Base-by-base conservation (phyloP, 1,139 yeast genomes). In the Suhomyces yuchorum region DNA sequence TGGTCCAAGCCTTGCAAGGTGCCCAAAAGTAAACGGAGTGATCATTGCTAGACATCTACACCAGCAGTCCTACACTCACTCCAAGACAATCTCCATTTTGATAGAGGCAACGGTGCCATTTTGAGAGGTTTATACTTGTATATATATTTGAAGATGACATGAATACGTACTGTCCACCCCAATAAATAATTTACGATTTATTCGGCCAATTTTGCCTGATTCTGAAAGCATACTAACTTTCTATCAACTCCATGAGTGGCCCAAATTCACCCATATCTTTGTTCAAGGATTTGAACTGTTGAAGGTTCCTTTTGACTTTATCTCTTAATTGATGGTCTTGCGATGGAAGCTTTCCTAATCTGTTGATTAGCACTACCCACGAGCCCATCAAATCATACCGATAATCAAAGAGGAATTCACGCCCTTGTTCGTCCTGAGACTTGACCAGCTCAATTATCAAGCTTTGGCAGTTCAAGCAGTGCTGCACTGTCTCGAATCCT, bases 1-100 rank as follows among this genome's bases (percentile, higher is more conserved):
- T 92, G 40, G 96, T 91, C 20, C 84, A 86, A 59, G 82, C 72
- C 12, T 67, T 71, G 47, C 75, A 71, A 56, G 68, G 70, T n/a
- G 61, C 66, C 40, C 71, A 65, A 51, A 58, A 56, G 50, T 62
- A 51, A 42, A n/a, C n/a, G n/a, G n/a, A n/a, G n/a, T n/a, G n/a
- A n/a, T n/a, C n/a, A n/a, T n/a, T n/a, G 4, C 30, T 11, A 11
- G 5, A 11, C n/a, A 26, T 26, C 14, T 3, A 9, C 30, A 11
- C 12, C 30, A 26, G 3, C 12, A 8, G n/a, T 3, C 23, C 17
- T n/a, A 32, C 34, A 32, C 15, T 4, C 24, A 12, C 15, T 8
- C 15, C 18, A 35, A 19, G 22, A 20, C 17, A 35, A 22, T 15
- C 15, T 35, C 38, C 19, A 23, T 22, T 24, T 33, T n/a, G 32